Conservation (phyloP, 768 basidiomycete species). For the Auricularia sp. region DNA sequence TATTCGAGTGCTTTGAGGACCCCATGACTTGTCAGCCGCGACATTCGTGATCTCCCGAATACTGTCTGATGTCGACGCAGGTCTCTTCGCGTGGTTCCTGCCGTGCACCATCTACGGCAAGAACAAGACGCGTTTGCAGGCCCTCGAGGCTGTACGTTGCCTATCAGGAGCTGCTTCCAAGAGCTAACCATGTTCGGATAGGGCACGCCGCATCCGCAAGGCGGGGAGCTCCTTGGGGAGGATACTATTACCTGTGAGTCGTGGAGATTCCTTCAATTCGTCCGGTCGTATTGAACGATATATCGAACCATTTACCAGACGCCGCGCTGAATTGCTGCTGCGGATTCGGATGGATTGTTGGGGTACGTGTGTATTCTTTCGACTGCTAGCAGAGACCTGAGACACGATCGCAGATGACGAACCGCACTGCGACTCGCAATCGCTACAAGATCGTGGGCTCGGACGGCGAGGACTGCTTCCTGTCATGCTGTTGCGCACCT, state of each 20-base stretch:
- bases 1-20: constrained; percentile 16
- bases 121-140: constrained; percentile 31
- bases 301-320: neutral
- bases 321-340: constrained; percentile 1
- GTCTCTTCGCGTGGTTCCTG: constrained; percentile 28
- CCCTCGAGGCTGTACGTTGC: constrained; percentile 18
- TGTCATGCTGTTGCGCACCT: constrained; percentile 33
- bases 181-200: constrained; percentile 5
- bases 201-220: constrained; percentile 28
- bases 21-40: constrained; percentile 16
- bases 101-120: constrained; percentile 33
- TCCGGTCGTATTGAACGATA: constrained; percentile 3
- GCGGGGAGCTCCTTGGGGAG: constrained; percentile 22
- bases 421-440: constrained; percentile 29
- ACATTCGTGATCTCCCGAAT: neutral
- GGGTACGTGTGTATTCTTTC: constrained; percentile 7
- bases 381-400: neutral
- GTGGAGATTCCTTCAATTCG: constrained; percentile 18
- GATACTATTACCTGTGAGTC: constrained; percentile 14
- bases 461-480: constrained; percentile 29
- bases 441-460: constrained; percentile 39
- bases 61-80: constrained; percentile 13
- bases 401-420: constrained; percentile 15
- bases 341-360: constrained; percentile 30
- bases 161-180: neutral